Evolutionary conservation across 345 rosid species (phyloP).

Genomic region (Eucalyptus shirleyi): DNA sequence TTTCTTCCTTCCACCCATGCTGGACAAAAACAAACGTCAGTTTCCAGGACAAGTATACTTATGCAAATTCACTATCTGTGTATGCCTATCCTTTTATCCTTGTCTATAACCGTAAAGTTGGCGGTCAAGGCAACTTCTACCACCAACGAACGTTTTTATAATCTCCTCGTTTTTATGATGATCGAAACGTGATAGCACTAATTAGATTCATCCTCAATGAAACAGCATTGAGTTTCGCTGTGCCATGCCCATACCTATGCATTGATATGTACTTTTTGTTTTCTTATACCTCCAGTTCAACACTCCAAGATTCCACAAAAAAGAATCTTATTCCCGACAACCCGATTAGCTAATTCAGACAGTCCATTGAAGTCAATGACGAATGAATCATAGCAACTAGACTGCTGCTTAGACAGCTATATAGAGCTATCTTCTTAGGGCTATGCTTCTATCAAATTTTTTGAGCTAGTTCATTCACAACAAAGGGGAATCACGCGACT

Average conservation of each 20-base stretch:
- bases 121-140: neutral
- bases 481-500: neutral
- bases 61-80: neutral
- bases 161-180: neutral
- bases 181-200: neutral
- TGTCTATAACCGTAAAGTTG: neutral
- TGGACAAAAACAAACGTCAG: neutral
- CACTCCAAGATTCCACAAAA: neutral
- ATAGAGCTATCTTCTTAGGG: neutral
- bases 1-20: neutral
- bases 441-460: neutral
- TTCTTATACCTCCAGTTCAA: neutral
- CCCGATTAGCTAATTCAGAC: neutral
- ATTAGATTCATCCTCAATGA: neutral
- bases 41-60: neutral
- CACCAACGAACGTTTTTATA: neutral
- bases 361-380: neutral
- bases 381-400: neutral
- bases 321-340: neutral
- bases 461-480: neutral
- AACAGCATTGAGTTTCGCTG: neutral
- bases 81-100: neutral
- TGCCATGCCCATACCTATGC: neutral
- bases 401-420: neutral
- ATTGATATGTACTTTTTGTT: neutral